phyloP scores from a whole-genome alignment of 1,284 basidiomycete genomes.

The Mycena citricolor region DNA sequence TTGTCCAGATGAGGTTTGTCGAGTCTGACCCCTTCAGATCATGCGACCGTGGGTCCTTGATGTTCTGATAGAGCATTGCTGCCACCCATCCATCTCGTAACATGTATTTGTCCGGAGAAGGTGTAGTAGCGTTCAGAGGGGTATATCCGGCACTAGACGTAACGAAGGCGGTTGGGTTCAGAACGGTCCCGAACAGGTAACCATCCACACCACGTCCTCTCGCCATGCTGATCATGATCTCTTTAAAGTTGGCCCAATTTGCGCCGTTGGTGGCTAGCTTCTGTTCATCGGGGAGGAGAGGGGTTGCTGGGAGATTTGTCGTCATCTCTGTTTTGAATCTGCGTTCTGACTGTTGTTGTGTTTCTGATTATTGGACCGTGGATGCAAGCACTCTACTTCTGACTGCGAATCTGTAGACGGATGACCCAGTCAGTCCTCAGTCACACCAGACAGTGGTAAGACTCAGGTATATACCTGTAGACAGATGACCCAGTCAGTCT shows the following conservation, averaged over 20 bases:
- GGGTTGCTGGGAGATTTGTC: no score
- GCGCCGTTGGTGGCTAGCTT: background rate
- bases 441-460: no score
- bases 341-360: no score
- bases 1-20: background rate
- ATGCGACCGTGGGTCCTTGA: slow-evolving; percentile 7
- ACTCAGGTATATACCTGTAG: no score
- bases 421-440: no score
- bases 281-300: slow-evolving; percentile 2
- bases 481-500: no score
- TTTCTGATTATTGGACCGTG: no score
- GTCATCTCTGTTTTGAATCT: no score
- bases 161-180: no score
- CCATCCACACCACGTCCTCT: background rate
- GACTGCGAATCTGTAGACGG: no score
- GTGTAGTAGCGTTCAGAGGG: slow-evolving; percentile 2
- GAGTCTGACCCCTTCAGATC: background rate
- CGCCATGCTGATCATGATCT: background rate
- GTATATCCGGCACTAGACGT: no score
- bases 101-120: slow-evolving; percentile 6
- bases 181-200: slow-evolving; percentile 1
- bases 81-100: slow-evolving; percentile 3
- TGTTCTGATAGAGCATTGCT: slow-evolving; percentile 7
- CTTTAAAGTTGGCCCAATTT: background rate
- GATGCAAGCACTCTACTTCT: no score